Evolutionary conservation across 2,329 filamentous ascomycete genomes (phyloP).

Genomic region (Colletotrichum siamense): DNA sequence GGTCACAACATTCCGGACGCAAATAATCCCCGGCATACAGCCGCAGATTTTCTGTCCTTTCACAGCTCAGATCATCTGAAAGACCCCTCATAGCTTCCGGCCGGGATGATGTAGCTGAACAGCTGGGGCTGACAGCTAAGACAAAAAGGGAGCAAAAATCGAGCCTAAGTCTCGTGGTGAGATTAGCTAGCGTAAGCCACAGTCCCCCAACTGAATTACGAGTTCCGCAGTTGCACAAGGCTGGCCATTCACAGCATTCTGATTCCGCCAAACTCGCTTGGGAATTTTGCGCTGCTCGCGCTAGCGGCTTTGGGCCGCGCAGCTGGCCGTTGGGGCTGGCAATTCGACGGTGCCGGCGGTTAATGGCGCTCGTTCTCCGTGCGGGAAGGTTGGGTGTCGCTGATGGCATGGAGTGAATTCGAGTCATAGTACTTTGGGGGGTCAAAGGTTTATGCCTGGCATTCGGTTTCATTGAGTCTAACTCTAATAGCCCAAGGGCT

Average conservation of each 20-base stretch:
- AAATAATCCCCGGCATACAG: background rate
- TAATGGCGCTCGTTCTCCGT: background rate
- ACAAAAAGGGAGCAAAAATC: background rate
- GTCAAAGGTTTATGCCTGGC: background rate
- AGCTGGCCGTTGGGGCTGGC: background rate
- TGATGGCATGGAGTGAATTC: background rate
- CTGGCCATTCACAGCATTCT: background rate
- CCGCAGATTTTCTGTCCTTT: background rate
- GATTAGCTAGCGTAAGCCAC: background rate
- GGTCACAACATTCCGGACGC: background rate
- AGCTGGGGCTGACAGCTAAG: background rate
- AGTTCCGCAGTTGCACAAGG: background rate
- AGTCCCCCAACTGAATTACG: background rate
- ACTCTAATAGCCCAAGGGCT: background rate
- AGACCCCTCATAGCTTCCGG: background rate
- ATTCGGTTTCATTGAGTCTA: background rate
- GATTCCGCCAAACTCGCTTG: background rate
- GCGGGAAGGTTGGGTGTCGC: background rate
- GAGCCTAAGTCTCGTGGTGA: background rate
- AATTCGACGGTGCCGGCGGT: background rate
- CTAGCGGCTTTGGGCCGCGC: background rate
- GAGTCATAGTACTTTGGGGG: background rate
- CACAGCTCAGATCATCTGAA: background rate
- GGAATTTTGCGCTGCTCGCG: background rate
- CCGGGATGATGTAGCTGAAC: slow-evolving; percentile 2